Base-by-base conservation (phyloP, 495 filamentous ascomycete species). In the Acidomyces sp. region DNA sequence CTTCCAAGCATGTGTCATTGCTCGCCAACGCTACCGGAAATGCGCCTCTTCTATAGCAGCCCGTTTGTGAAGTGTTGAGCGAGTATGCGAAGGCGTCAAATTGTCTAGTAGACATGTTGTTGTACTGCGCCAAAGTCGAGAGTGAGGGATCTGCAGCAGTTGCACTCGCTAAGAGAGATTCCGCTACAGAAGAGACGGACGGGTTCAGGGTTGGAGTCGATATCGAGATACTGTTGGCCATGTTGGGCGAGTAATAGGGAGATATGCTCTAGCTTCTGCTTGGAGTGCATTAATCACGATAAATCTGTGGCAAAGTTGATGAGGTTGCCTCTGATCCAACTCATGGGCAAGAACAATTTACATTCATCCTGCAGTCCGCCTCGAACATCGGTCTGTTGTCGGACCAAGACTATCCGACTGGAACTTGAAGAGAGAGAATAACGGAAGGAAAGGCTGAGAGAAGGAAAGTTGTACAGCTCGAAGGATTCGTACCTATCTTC, bases 1-100 rank as follows among this genome's bases (percentile, higher is more conserved):
- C 48, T 6, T 20, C 32, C 31, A 42, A 34, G 32, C 48, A 51
- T 4, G 48, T 51, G 20, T 51, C 42, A 33, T 51, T 51, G 20
- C 23, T 4, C 13, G 48, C 48, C 37, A 51, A 23, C n/a, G 48
- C 42, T 7, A 51, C 48, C 2, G 48, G 48, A 10, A 51, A 32
- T 3, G 41, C 36, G 18, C 48, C 48, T 12, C 9, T 28, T 24
- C 41, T 30, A 21, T 46, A 42, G 38, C 48, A 51, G 13, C 46
- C 46, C 18, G 46, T 49, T 27, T 43, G 41, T 5, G 41, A 18
- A 16, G 17, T 2, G 24, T 37, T 43, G 20, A 43, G 33, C 12
- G 20, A 16, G 15, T 43, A 43, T 7, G 41, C 31, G 10, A 26
- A 31, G 5, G 17, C 4, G 16, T 43, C 41, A 33, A 43, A 43